These are phyloP conservation scores for Globisporangium apiculatum DNA, from an alignment of 352 stramenopile genomes.

Conservation along the genomic window DNA sequence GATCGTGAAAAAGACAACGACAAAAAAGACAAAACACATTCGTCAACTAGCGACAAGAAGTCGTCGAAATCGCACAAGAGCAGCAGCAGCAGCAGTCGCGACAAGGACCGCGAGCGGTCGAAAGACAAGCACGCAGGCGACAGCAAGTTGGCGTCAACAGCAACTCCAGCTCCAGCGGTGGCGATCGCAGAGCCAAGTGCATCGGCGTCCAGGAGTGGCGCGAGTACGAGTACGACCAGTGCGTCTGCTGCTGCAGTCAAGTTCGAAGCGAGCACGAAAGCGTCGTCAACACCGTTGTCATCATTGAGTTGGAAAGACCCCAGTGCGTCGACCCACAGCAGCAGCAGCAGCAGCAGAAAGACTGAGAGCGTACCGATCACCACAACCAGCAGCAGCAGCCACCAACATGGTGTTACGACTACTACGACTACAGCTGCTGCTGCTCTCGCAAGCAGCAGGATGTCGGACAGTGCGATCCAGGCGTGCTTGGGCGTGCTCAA, in stretches of 20 bases:
- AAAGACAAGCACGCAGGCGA: too few species aligned
- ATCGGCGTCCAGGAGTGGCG: not conserved
- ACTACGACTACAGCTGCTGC: not conserved
- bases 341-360: slow-evolving; percentile 5
- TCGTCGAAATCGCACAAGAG: slow-evolving; percentile 50
- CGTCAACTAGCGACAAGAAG: slow-evolving; percentile 22
- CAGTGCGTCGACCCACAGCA: slow-evolving; percentile 1
- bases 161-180: not conserved
- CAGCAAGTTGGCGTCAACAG: too few species aligned
- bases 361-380: too few species aligned
- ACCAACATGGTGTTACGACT: not conserved
- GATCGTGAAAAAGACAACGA: slow-evolving; percentile 6
- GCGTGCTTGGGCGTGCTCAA: slow-evolving; percentile 61
- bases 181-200: not conserved
- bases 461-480: slow-evolving; percentile 45
- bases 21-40: slow-evolving; percentile 2
- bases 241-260: not conserved
- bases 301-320: not conserved
- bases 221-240: not conserved
- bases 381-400: not conserved
- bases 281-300: not conserved
- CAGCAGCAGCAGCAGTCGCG: slow-evolving; percentile 8
- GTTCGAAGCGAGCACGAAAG: not conserved
- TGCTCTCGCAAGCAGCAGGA: slow-evolving; percentile 12
- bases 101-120: not conserved